Conservation (phyloP, 495 filamentous ascomycete genomes). For the Penicillium angulare region DNA sequence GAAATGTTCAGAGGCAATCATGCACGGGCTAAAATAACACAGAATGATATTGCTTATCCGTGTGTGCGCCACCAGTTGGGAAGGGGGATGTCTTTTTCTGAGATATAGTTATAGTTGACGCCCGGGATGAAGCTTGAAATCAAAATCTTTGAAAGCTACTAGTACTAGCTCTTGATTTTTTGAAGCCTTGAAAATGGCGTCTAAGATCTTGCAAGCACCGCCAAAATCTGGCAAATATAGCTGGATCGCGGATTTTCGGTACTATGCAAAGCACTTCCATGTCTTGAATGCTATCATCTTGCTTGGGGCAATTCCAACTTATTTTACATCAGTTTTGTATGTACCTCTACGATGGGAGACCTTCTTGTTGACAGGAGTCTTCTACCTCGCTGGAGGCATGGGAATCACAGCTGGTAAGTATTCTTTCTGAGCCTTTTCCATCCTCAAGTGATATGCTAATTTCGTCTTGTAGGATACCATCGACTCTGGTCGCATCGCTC, state of each 20-base stretch:
- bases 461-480: slow-evolving; percentile 28
- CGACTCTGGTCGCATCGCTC: slow-evolving; percentile 29
- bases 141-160: too few relatives aligned
- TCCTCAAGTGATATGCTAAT: too few relatives aligned
- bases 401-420: not conserved
- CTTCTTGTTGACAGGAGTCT: not conserved
- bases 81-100: too few relatives aligned
- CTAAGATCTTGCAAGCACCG: not conserved
- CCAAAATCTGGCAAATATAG: not conserved
- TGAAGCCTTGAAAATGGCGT: not conserved
- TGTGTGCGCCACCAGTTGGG: too few relatives aligned
- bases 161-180: not conserved
- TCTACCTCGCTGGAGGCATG: not conserved
- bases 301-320: not conserved
- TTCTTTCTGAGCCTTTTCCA: too few relatives aligned
- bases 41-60: too few relatives aligned
- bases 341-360: not conserved
- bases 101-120: too few relatives aligned
- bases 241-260: not conserved
- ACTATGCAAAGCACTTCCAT: not conserved
- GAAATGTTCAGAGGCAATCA: too few relatives aligned
- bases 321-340: not conserved
- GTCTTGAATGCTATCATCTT: not conserved
- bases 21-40: too few relatives aligned
- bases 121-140: too few relatives aligned